These are phyloP conservation scores for Talaromyces sp. DNA, from an alignment of 2,329 filamentous ascomycete genomes.

Conservation along the genomic window DNA sequence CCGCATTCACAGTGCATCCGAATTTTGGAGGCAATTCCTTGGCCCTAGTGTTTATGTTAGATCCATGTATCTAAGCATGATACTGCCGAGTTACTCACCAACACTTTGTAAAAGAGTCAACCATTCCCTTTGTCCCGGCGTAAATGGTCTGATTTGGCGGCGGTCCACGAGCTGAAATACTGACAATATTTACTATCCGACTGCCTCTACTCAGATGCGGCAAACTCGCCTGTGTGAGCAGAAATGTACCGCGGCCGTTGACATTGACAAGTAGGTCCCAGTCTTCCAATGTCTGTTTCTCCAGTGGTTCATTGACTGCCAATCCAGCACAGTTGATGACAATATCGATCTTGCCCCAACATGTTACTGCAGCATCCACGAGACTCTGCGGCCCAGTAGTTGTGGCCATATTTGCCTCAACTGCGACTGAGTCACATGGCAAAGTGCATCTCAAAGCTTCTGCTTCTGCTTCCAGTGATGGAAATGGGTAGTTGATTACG, in stretches of 20 bases:
- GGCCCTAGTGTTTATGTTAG: slow-evolving; percentile 13
- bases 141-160: slow-evolving; percentile 41
- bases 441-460: slow-evolving; percentile 24
- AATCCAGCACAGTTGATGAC: slow-evolving; percentile 18
- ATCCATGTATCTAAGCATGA: neutral
- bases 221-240: slow-evolving; percentile 21
- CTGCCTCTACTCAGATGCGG: slow-evolving; percentile 32
- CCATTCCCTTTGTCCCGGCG: slow-evolving; percentile 47
- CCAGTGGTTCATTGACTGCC: slow-evolving; percentile 33
- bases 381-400: slow-evolving; percentile 31
- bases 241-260: neutral
- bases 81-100: slow-evolving; percentile 22
- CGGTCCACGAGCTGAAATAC: slow-evolving; percentile 29
- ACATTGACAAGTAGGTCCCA: slow-evolving; percentile 14
- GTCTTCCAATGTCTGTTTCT: slow-evolving; percentile 27
- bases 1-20: slow-evolving; percentile 43
- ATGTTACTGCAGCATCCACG: slow-evolving; percentile 29
- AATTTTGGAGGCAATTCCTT: slow-evolving; percentile 43
- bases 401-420: slow-evolving; percentile 40
- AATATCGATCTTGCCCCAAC: slow-evolving; percentile 37
- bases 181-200: slow-evolving; percentile 43
- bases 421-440: slow-evolving; percentile 27
- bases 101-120: slow-evolving; percentile 42
- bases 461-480: slow-evolving; percentile 20
- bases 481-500: slow-evolving; percentile 46